phyloP scores from a whole-genome alignment of 2,329 filamentous ascomycete genomes.

The Diaporthe sp. region DNA sequence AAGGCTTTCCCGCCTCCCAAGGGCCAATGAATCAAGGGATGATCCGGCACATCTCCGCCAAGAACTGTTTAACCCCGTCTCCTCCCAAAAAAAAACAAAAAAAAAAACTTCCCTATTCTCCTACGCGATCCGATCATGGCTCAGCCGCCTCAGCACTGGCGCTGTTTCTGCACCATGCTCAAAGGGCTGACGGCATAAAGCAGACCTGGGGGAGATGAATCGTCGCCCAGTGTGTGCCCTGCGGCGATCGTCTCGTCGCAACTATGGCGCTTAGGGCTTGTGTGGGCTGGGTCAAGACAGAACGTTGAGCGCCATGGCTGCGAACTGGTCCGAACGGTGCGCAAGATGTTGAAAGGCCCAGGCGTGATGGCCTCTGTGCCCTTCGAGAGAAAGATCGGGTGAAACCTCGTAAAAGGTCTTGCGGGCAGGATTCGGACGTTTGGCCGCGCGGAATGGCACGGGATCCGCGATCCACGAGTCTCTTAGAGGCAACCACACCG shows the following conservation, averaged over 20 bases:
- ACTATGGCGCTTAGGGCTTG: slow-evolving; percentile 3
- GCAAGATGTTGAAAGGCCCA: slow-evolving; percentile 7
- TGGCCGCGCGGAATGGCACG: slow-evolving; percentile 12
- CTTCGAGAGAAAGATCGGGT: slow-evolving; percentile 17
- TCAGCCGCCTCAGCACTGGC: neutral
- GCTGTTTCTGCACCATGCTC: slow-evolving; percentile 9
- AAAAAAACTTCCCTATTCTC: slow-evolving; percentile 10
- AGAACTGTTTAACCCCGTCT: neutral
- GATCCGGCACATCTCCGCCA: neutral
- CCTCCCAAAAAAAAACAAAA: neutral
- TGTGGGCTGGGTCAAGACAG: neutral
- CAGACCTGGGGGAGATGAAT: slow-evolving; percentile 18
- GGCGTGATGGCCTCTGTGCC: slow-evolving; percentile 15
- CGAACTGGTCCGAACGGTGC: slow-evolving; percentile 12
- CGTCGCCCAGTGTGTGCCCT: neutral
- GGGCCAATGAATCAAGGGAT: neutral
- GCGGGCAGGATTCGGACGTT: neutral
- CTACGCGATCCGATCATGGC: neutral
- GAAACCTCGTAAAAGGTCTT: slow-evolving; percentile 19
- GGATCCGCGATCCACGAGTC: slow-evolving; percentile 1
- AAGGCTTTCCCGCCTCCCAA: slow-evolving; percentile 11
- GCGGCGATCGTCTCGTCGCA: slow-evolving; percentile 18
- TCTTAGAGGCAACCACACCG: neutral
- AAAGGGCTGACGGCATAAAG: slow-evolving; percentile 6
- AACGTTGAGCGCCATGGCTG: slow-evolving; percentile 16